Base-by-base conservation (phyloP, 805 yeast species). In the Candida incommunis region DNA sequence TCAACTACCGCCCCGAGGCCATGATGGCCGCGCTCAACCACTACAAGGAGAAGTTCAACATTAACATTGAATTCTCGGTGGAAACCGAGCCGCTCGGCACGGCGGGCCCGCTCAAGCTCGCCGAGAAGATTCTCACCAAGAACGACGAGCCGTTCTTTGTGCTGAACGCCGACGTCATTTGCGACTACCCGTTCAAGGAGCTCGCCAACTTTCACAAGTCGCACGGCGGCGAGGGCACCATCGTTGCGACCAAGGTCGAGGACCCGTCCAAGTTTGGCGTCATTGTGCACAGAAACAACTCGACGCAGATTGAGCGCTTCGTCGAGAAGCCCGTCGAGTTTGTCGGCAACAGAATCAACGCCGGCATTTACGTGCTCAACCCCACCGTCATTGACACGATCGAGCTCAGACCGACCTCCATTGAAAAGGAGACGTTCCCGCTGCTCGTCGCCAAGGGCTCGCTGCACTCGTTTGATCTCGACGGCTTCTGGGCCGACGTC, bases 401-500 rank as follows among this genome's bases (percentile, higher is more conserved):
- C 63, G 97, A 92, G 64, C 76, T 90, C 78, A 87, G 88, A 69
- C 99, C 99, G 68, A 92, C 99, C 57, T 90, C 97, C 44, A 92
- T 92, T 60, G 99, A 92, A 76, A 88, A 88, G 81, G 99, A 92
- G 76, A 88, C 96, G 57, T 92, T 92, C 96, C 99, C 99, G 60
- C 70, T 73, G 60, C 77, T 92, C 59, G 96, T 94, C 54, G 94
- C 84, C 69, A 71, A 81, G 64, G 87, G 82, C 63, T 75, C 81
- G 50, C 76, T 92, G 60, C 92, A 80, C 76, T 88, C 97, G 45
- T 92, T 84, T 62, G 99, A 92, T 69, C 78, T 92, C 63, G 96
- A 92, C 74, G 97, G 98, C 55, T 92, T 80, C 84, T 92, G 99
- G 99, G 92, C 92, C 98, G 99, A 92, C 69, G 96, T 92, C 57